Conservation (phyloP, 2,329 filamentous ascomycete species). For the Mycogone perniciosa region DNA sequence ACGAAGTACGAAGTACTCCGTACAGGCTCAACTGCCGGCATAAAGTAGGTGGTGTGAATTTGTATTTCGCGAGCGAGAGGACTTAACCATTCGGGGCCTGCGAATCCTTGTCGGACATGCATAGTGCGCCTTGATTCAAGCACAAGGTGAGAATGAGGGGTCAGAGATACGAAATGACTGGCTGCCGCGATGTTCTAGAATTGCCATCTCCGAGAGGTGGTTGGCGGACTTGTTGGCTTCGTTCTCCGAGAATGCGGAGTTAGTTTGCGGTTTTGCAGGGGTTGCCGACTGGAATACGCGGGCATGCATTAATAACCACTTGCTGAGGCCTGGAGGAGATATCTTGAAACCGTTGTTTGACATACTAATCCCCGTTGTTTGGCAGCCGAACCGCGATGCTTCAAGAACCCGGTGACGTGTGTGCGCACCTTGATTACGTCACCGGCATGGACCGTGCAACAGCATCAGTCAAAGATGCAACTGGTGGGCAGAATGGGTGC, state of each 20-base stretch:
- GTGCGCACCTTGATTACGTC: slow-evolving; percentile 8
- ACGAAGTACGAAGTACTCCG: neutral
- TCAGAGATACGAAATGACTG: neutral
- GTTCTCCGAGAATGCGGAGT: neutral
- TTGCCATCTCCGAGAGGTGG: neutral
- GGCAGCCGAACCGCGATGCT: too few relatives aligned
- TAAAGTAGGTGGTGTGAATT: neutral
- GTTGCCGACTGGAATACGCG: too few relatives aligned
- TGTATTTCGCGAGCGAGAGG: too few relatives aligned
- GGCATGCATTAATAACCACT: too few relatives aligned
- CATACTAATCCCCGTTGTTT: too few relatives aligned
- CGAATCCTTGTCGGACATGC: neutral
- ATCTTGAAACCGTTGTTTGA: too few relatives aligned
- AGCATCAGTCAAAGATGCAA: neutral
- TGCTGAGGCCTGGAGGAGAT: too few relatives aligned
- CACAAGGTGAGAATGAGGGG: neutral
- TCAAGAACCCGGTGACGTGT: neutral
- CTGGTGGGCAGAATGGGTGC: too few relatives aligned
- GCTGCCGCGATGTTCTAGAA: neutral
- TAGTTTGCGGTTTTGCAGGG: too few relatives aligned
- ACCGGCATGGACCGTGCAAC: slow-evolving; percentile 4
- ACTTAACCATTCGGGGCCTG: neutral
- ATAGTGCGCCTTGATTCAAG: neutral
- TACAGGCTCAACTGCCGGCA: neutral
- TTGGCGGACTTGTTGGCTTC: neutral